Conservation (phyloP, 805 yeast species). For the Ogataea dorogensis region DNA sequence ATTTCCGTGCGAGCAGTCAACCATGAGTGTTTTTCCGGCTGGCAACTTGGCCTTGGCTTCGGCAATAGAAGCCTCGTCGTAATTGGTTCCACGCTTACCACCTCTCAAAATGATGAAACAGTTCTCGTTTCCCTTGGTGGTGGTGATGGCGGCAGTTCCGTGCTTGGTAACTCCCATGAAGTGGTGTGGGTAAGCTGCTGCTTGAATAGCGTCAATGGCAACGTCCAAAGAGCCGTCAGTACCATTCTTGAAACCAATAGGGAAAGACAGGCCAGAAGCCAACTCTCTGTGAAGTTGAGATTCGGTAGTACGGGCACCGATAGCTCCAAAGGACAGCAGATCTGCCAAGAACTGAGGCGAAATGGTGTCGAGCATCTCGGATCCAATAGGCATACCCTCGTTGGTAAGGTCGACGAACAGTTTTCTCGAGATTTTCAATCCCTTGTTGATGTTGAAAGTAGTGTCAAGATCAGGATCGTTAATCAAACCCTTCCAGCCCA, state of each 20-base stretch:
- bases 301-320: constrained; percentile 98
- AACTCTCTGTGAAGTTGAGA: constrained; percentile 97
- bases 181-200: constrained; percentile 91
- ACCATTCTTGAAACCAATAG: constrained; percentile 97
- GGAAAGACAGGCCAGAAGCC: constrained; percentile 98
- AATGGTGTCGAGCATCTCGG: constrained; percentile 97
- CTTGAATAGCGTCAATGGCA: constrained; percentile 90
- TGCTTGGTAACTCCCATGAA: constrained; percentile 97
- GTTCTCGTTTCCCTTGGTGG: constrained; percentile 92
- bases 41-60: constrained; percentile 64
- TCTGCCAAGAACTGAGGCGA: constrained; percentile 95
- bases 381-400: constrained; percentile 85
- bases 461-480: constrained; percentile 95
- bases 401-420: constrained; percentile 79
- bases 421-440: constrained; percentile 81
- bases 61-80: constrained; percentile 74
- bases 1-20: constrained; percentile 98
- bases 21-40: constrained; percentile 65
- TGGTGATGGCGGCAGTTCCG: constrained; percentile 94
- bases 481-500: constrained; percentile 98
- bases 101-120: constrained; percentile 96
- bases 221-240: constrained; percentile 94
- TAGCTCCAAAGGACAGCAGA: constrained; percentile 90
- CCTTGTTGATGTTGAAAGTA: constrained; percentile 92
- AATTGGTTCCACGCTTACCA: constrained; percentile 92